Base-by-base conservation (phyloP, 768 basidiomycete species). In the Cantharellus anzutake region DNA sequence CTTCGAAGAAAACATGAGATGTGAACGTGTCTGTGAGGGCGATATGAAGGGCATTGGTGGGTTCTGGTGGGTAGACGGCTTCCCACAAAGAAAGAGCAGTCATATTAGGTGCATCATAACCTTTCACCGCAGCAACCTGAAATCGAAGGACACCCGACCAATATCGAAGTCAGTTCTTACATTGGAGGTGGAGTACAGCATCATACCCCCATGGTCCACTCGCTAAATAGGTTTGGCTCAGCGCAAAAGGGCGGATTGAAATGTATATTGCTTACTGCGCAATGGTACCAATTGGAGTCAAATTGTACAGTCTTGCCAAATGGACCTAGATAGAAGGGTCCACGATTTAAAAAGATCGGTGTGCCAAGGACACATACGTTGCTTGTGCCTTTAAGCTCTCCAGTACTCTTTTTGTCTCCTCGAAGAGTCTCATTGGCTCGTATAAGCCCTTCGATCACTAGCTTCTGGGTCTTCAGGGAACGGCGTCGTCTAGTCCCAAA, bases 1-100 rank as follows among this genome's bases (percentile, higher is more conserved):
- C 91, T 72, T 80, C 76, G 74, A 90, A 92, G 72, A 97, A 98
- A 0, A 79, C 81, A 40, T 78, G 71, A 1, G 86, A 88, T 3
- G 92, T 86, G 70, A 96, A 98, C 0, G 96, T 99, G 71, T 99
- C 96, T 11, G 96, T 96, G 41, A 97, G 73, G 20, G 92, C 90
- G 60, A 89, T 78, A 59, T 84, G 77, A 60, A 68, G 63, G 7
- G 14, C 52, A 11, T 7, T 55, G 29, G 66, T 61, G 71, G 72
- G 56, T 69, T 61, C 61, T 60, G 65, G 69, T 3, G 73, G 71
- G 65, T 86, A 83, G 48, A 84, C 81, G 53, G 78, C 70, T 67
- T 97, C 87, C 96, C 96, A 99, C 57, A 88, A 76, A 50, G 83
- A 76, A 67, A 98, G 74, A 0, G 91, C 89, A 5, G 73, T 71